phyloP scores from a whole-genome alignment of 495 filamentous ascomycete species.

The Bryoglossum gracile region DNA sequence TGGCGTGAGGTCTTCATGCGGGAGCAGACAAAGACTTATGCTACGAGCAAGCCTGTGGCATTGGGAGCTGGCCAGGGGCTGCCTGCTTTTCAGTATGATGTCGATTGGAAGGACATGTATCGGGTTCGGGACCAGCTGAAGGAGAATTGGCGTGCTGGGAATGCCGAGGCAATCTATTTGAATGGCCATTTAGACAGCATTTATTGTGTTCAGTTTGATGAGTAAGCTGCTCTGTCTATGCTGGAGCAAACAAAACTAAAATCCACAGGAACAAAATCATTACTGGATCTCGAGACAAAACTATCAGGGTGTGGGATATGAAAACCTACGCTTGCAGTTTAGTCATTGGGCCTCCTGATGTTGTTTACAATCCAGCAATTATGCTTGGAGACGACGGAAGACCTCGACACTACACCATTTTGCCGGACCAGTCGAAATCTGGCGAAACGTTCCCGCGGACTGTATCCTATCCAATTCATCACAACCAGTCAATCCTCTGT shows the following conservation, averaged over 20 bases:
- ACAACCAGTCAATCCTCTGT: conserved; percentile 87
- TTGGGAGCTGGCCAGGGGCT: conserved; percentile 42
- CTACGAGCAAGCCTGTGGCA: conserved; percentile 38
- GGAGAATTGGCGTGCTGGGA: conserved; percentile 68
- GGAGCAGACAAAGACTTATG: conserved; percentile 50
- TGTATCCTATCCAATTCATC: conserved; percentile 48
- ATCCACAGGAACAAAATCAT: conserved; percentile 83
- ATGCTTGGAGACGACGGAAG: conserved; percentile 37
- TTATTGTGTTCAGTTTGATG: conserved; percentile 96
- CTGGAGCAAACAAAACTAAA: not conserved
- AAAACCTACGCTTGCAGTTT: conserved; percentile 72
- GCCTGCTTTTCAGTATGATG: conserved; percentile 37
- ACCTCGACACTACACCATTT: conserved; percentile 39
- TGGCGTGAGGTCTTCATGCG: conserved; percentile 74
- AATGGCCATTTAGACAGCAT: conserved; percentile 92
- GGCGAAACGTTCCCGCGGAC: conserved; percentile 38
- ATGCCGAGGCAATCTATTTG: conserved; percentile 75
- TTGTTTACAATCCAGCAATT: conserved; percentile 36
- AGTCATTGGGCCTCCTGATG: conserved; percentile 59
- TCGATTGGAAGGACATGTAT: conserved; percentile 85
- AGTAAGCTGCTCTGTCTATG: conserved; percentile 46
- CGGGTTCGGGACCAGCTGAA: conserved; percentile 66
- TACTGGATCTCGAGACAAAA: conserved; percentile 90
- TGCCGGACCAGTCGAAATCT: conserved; percentile 32
- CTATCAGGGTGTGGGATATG: conserved; percentile 93